These are phyloP conservation scores for Ocimum tenuiflorum DNA, from an alignment of 257 asterid genomes.

Conservation along the genomic window DNA sequence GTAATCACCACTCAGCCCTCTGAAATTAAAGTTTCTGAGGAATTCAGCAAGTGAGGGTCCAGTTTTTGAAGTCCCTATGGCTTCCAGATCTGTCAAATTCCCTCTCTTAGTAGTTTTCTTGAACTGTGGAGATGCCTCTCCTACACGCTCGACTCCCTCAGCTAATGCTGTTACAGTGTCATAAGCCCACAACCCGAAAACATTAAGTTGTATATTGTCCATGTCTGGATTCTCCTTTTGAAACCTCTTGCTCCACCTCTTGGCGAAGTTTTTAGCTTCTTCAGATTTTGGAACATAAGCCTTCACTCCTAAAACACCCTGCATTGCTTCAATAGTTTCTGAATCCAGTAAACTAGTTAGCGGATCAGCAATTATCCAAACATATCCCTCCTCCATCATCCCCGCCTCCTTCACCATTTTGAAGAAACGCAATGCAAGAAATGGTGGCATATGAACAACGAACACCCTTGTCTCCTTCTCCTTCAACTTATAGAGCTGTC, in stretches of 20 bases:
- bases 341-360: constrained; percentile 32
- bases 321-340: constrained; percentile 38
- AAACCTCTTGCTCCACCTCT: constrained; percentile 39
- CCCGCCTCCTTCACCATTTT: constrained; percentile 30
- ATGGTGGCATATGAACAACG: constrained; percentile 32
- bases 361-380: constrained; percentile 44
- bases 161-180: constrained; percentile 34
- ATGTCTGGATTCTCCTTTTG: constrained; percentile 33
- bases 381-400: constrained; percentile 41
- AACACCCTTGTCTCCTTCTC: constrained; percentile 43
- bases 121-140: constrained; percentile 5
- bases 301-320: constrained; percentile 49
- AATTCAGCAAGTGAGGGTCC: constrained; percentile 27
- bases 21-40: constrained; percentile 20
- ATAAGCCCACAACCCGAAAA: constrained; percentile 50
- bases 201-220: constrained; percentile 26
- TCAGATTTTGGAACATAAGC: constrained; percentile 29
- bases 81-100: constrained; percentile 29
- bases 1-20: constrained; percentile 47
- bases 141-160: constrained; percentile 25
- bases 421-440: constrained; percentile 37
- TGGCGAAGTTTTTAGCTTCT: constrained; percentile 13
- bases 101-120: not conserved
- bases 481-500: constrained; percentile 29
- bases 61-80: constrained; percentile 29